Evolutionary conservation across 1,284 basidiomycete genomes (phyloP), one percentile per base, ranked within the genome.

Genomic region (Pseudozyma sp.): DNA sequence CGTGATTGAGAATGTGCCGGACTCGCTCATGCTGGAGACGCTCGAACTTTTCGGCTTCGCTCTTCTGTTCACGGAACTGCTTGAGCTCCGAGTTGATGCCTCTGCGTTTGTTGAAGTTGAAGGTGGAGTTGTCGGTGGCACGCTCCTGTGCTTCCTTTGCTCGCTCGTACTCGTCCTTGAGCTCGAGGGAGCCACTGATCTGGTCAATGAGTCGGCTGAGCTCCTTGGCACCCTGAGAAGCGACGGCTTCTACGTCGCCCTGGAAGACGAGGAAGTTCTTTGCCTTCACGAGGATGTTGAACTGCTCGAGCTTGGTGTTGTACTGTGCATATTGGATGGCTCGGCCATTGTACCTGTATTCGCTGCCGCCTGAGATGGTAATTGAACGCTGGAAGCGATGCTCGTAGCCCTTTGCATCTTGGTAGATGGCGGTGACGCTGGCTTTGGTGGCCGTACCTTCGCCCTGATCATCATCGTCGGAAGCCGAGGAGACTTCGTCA

Each of bases 211-310:
- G 90, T 39, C 90, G 89, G 1, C 94, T 90, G 24, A 99, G 89
- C 75, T 97, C 94, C 75, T 91, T 91, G 9, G 95, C 90, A 1
- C 93, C 94, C 81, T 99, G 97, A 8, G 93, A 94, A 0, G 97
- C 97, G 48, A 99, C 93, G 3, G 94, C 93, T 86, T 99, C 97
- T 40, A 99, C 97, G 84, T 99, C 97, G 58, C 97, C 97, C 85
- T 84, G 83, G 86, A 99, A 99, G n/a, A 99, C 97, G 57, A 99
- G 90, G 83, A 99, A 99, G 87, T 99, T 99, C 87, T 97, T 97
- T 19, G 97, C 97, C 86, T 97, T 97, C 83, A 99, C 95, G 59
- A 99, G 92, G 80, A 99, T 94, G 83, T 98, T 97, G 71, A 82
- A 79, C 51, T 78, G 73, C 52, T 80, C 75, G 6, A 84, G 78